Evolutionary conservation across 257 asterid species (phyloP), one percentile per base, ranked within the genome.

Genomic region (Anisodus acutangulus): DNA sequence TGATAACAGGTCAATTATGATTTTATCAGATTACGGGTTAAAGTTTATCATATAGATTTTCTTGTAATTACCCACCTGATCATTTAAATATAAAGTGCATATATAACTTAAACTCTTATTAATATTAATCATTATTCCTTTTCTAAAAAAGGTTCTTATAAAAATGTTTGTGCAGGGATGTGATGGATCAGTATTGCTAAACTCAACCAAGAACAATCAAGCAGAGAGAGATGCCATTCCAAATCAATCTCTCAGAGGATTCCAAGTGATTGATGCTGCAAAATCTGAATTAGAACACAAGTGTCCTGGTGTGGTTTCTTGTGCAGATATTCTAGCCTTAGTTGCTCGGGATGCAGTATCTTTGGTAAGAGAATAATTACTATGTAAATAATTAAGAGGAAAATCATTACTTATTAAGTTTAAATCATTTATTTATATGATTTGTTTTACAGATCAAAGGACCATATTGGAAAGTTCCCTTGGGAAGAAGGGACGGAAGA

Each of bases 341-440:
- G 86, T 89, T 19, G 92, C 95, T 55, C 90, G 93, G 7, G 93
- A 91, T 54, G 92, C 90, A 0, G 91, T 90, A 85, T 87, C 93
- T 13, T 86, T 88, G 79, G 79, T 70, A 41, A 31, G 22, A 41
- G 45, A 41, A 3, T 41, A 41, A 41, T 41, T 41, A 41, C 45
- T 41, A 41, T 41, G 5, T 41, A 3, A 3, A 41, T 31, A 41
- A 41, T 41, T 41, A 41, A 41, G 45, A 41, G 5, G 45, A 41
- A 41, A 41, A 41, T 3, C 4, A 41, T 41, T 6, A 41, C 35
- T 41, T 41, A 5, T 41, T 41, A 5, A 68, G 13, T 68, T 68
- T 0, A 3, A 35, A 12, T 10, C 11, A 68, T 1, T 0, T 2
- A 35, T 6, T 10, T 68, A 68, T 1, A 68, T 41, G 45, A 12